Percentiles rank a stretch among this genome's conserved stretches.
Evolutionary conservation across 139 green algal genomes (phyloP).

Genomic region (Yamagishiella unicocca): DNA sequence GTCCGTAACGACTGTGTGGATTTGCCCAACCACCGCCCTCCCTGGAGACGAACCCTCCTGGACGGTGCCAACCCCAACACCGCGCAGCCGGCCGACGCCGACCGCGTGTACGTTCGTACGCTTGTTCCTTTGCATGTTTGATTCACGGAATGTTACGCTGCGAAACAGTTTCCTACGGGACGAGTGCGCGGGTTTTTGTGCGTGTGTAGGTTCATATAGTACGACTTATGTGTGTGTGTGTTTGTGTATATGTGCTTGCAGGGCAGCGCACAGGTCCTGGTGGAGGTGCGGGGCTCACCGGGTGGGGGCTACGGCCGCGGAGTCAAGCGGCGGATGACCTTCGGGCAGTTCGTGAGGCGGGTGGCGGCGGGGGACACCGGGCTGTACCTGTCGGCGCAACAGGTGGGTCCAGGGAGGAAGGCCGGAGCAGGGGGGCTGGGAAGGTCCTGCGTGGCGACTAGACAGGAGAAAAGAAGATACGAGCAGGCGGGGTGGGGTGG

Average conservation of each 20-base stretch:
- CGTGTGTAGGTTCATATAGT: not conserved
- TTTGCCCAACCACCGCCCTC: not conserved
- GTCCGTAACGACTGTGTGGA: not conserved
- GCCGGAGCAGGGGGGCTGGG: not conserved
- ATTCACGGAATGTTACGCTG: not conserved
- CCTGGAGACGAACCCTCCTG: too few species aligned
- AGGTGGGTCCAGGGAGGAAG: constrained; percentile 48
- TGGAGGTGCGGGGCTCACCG: constrained; percentile 66
- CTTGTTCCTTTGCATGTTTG: not conserved
- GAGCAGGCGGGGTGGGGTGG: not conserved
- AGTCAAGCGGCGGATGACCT: constrained; percentile 67
- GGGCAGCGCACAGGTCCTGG: constrained; percentile 63
- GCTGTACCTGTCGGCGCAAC: constrained; percentile 85
- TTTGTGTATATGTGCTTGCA: constrained; percentile 27
- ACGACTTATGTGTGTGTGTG: not conserved
- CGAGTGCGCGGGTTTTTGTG: not conserved
- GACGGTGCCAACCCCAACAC: too few species aligned
- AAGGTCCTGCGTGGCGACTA: not conserved
- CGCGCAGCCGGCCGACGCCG: not conserved
- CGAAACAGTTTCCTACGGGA: not conserved
- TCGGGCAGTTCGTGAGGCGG: constrained; percentile 67
- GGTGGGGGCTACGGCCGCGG: constrained; percentile 73
- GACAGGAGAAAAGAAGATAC: not conserved
- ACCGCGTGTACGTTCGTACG: not conserved
- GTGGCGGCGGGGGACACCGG: constrained; percentile 63